Percentiles rank a stretch among this genome's conserved stretches.
Evolutionary conservation across 441 rosid species (phyloP).

Genomic region (Erodium chrysanthum): DNA sequence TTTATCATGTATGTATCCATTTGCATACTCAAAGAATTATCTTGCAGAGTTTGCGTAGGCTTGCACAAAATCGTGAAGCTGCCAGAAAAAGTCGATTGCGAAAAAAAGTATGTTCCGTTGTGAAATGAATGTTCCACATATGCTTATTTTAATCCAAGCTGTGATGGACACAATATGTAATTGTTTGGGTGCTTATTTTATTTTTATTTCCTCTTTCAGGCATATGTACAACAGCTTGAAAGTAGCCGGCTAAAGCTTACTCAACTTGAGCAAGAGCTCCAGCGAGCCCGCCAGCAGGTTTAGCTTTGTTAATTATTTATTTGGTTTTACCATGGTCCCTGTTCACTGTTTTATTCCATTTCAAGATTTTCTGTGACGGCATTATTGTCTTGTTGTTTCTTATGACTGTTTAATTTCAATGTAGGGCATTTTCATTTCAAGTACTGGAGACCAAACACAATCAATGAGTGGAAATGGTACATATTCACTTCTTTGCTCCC

Average conservation of each 20-base stretch:
- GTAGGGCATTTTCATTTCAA: constrained; percentile 76
- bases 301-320: constrained; percentile 12
- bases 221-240: constrained; percentile 84
- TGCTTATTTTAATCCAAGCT: not conserved
- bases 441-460: constrained; percentile 76
- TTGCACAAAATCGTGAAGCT: constrained; percentile 85
- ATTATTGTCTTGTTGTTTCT: constrained; percentile 8
- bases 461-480: constrained; percentile 80
- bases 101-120: constrained; percentile 40
- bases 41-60: constrained; percentile 53
- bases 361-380: not conserved
- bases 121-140: not conserved
- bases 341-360: constrained; percentile 5
- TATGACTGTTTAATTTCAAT: not conserved
- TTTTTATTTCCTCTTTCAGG: constrained; percentile 28
- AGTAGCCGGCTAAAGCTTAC: constrained; percentile 74
- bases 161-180: not conserved
- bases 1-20: not conserved
- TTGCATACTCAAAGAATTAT: not conserved
- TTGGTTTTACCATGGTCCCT: constrained; percentile 5
- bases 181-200: not conserved
- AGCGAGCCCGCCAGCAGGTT: constrained; percentile 88
- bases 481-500: not conserved
- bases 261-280: constrained; percentile 80
- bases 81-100: constrained; percentile 71